Conservation (phyloP, 345 rosid species). For the Camelina laxa region DNA sequence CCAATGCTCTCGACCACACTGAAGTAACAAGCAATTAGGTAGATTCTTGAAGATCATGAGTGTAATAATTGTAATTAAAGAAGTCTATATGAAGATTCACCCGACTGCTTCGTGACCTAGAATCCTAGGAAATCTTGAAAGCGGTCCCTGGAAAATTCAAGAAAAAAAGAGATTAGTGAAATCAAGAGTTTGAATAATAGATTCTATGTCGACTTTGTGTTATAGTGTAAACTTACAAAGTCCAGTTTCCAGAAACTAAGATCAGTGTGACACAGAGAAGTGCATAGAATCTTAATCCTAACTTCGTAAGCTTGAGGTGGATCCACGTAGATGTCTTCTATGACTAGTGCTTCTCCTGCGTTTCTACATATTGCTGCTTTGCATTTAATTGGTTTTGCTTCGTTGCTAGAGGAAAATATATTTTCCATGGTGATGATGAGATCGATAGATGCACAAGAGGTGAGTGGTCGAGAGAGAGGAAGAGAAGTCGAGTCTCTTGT, state of each 20-base stretch:
- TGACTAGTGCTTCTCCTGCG: constrained; percentile 55
- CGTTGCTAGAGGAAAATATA: constrained; percentile 15
- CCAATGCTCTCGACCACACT: constrained; percentile 86
- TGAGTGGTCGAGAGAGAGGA: not conserved
- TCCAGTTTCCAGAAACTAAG: constrained; percentile 55
- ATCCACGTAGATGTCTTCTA: constrained; percentile 72
- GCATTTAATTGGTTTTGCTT: constrained; percentile 61
- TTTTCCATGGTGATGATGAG: constrained; percentile 24
- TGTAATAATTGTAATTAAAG: not conserved
- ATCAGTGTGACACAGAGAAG: constrained; percentile 73
- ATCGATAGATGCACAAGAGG: not conserved
- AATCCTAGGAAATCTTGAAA: constrained; percentile 58
- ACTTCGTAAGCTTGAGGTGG: constrained; percentile 76
- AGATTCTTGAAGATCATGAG: constrained; percentile 3
- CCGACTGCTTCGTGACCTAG: constrained; percentile 83
- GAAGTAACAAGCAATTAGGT: not conserved
- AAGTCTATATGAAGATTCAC: constrained; percentile 39
- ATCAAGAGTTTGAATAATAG: not conserved
- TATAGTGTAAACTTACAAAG: constrained; percentile 43
- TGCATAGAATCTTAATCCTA: constrained; percentile 71
- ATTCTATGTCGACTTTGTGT: not conserved
- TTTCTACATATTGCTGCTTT: constrained; percentile 71
- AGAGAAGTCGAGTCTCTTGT: not conserved
- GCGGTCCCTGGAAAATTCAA: constrained; percentile 48
- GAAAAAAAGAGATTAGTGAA: not conserved